Conservation (phyloP, 164 flowering plant species). For the Tinospora cordifolia region DNA sequence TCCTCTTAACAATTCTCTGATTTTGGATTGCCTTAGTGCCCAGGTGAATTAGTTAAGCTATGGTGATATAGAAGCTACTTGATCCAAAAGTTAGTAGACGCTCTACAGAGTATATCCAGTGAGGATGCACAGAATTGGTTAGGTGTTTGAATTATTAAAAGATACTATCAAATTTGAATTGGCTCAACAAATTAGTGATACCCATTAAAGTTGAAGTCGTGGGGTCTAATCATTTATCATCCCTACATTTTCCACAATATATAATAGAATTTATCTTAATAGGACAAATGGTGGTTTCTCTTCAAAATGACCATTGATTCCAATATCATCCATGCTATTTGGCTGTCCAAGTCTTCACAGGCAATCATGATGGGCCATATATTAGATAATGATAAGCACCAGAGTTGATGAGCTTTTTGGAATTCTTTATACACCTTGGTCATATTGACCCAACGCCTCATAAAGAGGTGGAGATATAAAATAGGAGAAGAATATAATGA, state of each 20-base stretch:
- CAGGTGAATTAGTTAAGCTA: neutral
- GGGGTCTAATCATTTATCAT: neutral
- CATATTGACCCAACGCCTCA: neutral
- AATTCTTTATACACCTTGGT: neutral
- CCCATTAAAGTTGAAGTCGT: neutral
- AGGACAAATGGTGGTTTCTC: neutral
- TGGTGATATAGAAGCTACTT: neutral
- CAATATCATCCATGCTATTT: neutral
- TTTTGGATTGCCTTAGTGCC: neutral
- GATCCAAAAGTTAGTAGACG: too few relatives aligned
- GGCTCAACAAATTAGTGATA: neutral
- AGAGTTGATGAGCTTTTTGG: neutral
- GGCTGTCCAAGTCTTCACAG: neutral
- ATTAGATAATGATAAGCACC: neutral
- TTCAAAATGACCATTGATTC: constrained; percentile 4
- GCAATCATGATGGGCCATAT: neutral
- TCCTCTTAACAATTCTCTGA: neutral
- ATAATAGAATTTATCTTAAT: neutral
- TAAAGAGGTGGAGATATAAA: neutral
- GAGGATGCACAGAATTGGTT: neutral
- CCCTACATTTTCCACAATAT: neutral
- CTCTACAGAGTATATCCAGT: too few relatives aligned
- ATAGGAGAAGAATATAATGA: neutral
- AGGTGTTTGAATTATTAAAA: neutral
- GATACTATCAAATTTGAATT: neutral